Percentiles rank a stretch among this genome's conserved stretches.
Evolutionary conservation across 192 early-diverging fungal genomes (phyloP).

Genomic region (Podila verticillata): DNA sequence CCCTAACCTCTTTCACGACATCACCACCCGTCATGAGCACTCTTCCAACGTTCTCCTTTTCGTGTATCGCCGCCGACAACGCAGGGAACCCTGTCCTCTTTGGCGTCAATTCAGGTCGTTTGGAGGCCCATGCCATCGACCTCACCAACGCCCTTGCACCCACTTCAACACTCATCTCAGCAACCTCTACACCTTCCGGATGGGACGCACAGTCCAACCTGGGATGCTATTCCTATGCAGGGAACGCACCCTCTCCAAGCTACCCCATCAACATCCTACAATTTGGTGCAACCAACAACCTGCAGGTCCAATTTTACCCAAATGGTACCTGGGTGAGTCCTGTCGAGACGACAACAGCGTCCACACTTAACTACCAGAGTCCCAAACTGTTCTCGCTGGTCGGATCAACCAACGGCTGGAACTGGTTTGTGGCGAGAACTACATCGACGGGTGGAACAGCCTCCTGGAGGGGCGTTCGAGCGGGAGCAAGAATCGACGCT

Average conservation of each 20-base stretch:
- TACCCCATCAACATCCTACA: slow-evolving; percentile 29
- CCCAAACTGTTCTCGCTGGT: slow-evolving; percentile 21
- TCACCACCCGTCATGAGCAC: not conserved
- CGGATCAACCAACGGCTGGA: slow-evolving; percentile 34
- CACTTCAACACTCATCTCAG: slow-evolving; percentile 14
- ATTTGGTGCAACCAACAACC: slow-evolving; percentile 19
- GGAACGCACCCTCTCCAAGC: not conserved
- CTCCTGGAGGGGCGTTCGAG: slow-evolving; percentile 25
- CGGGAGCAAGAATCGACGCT: slow-evolving; percentile 3
- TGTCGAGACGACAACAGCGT: not conserved
- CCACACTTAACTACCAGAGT: slow-evolving; percentile 13
- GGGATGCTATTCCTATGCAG: slow-evolving; percentile 27
- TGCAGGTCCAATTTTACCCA: slow-evolving; percentile 29
- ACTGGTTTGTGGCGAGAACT: slow-evolving; percentile 24
- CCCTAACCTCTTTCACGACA: not conserved
- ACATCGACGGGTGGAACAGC: not conserved
- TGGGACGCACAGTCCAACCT: slow-evolving; percentile 27
- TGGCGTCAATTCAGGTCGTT: slow-evolving; percentile 20
- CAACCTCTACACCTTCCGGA: not conserved
- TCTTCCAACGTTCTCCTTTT: slow-evolving; percentile 11
- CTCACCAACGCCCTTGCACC: slow-evolving; percentile 27
- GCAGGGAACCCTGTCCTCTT: slow-evolving; percentile 31
- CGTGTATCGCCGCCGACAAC: slow-evolving; percentile 37
- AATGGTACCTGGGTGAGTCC: slow-evolving; percentile 35
- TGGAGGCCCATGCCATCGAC: slow-evolving; percentile 33